Base-by-base conservation (phyloP, 768 basidiomycete species). In the Mycena crocata region DNA sequence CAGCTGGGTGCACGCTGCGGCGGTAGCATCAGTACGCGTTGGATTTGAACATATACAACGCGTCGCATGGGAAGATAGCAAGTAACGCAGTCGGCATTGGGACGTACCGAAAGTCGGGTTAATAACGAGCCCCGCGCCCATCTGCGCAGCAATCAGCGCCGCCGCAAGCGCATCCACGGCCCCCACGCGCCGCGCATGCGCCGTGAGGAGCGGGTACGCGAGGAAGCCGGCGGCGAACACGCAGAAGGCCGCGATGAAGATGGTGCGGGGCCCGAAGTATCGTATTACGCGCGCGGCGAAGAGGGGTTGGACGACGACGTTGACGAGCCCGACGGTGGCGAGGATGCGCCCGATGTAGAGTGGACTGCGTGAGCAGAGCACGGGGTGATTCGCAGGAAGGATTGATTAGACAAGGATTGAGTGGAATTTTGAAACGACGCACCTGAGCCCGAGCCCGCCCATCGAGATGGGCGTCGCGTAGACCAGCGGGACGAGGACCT, bases 301-400 rank as follows among this genome's bases (percentile, higher is more conserved):
- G 17, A 63, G 40, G 17, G 42, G 35, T 70, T 87, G 86, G 68
- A 84, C 75, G 49, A 83, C 30, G 15, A 85, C 85, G 63, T 84
- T 87, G 32, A 80, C 58, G 26, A 86, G 64, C 8, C 87, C 87
- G 60, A 79, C 81, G 14, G 69, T 50, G 15, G 81, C 81, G 50
- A 87, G 80, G 51, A 87, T 83, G 37, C 78, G 76, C 14, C 87
- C 87, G 40, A 89, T 89, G 14, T 70, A 65, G 10, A 80, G 79
- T 5, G 88, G 85, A 28, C 79, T 74, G 5, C 13, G 39, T 4
- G 15, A 19, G 14, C 14, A 10, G 21, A 12, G 51, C 1, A 55
- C 12, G 12, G 3, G n/a, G 8, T 31, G 15, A n/a, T n/a, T n/a
- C n/a, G n/a, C n/a, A n/a, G n/a, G n/a, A n/a, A n/a, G n/a, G n/a